phyloP scores from a whole-genome alignment of 768 basidiomycete species.

The Auriscalpium microsporum region DNA sequence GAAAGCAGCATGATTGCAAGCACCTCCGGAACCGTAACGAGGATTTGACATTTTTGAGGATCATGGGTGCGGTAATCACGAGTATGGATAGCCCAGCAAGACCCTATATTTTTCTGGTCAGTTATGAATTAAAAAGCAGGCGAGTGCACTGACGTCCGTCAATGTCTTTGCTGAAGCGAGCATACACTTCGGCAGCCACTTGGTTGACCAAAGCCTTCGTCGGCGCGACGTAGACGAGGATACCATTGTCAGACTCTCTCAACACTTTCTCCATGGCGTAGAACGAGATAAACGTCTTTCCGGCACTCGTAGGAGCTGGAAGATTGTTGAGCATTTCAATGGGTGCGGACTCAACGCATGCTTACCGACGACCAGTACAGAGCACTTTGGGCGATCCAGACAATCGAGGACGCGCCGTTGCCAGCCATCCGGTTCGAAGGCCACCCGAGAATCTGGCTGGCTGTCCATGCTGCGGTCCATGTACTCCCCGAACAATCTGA shows the following conservation, averaged over 20 bases:
- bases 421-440: conserved; percentile 65
- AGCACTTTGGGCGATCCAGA: conserved; percentile 44
- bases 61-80: conserved; percentile 57
- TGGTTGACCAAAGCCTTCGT: conserved; percentile 70
- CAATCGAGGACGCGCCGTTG: conserved; percentile 58
- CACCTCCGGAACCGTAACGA: conserved; percentile 69
- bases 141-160: conserved; percentile 31
- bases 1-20: conserved; percentile 62
- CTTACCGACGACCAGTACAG: conserved; percentile 60
- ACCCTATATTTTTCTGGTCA: conserved; percentile 28
- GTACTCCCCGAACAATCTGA: conserved; percentile 59
- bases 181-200: conserved; percentile 68
- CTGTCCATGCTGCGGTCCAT: conserved; percentile 71
- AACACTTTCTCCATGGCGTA: conserved; percentile 71
- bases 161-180: conserved; percentile 51
- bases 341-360: neutral
- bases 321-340: neutral
- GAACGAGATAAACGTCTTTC: conserved; percentile 71
- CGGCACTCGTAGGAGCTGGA: conserved; percentile 60
- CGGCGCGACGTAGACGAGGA: conserved; percentile 67
- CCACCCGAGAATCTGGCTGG: conserved; percentile 44
- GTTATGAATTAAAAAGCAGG: neutral
- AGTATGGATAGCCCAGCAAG: conserved; percentile 59
- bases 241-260: conserved; percentile 52
- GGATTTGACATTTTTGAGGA: conserved; percentile 59